Evolutionary conservation across 2,329 filamentous ascomycete species (phyloP), one percentile per base, ranked within the genome.

Genomic region (Berkeleyomyces rouxiae): DNA sequence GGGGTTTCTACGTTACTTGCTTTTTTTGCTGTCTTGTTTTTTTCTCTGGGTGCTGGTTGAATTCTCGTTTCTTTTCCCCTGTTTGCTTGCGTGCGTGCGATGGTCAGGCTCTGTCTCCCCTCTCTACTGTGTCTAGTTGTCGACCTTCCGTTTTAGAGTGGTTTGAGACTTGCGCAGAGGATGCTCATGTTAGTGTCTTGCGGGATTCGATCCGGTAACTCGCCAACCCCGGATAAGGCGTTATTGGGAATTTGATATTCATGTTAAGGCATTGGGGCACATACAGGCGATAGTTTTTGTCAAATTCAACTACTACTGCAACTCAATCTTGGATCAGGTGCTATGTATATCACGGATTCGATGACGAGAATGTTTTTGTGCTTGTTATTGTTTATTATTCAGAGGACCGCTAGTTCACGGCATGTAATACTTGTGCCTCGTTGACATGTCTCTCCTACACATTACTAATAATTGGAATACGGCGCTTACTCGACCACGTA

Each of bases 181-280:
- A 46, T 44, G 44, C 36, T 59, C 23, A 59, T 23, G 39, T 16
- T 46, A 16, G 58, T 59, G 58, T 59, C 33, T 46, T 59, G 31
- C 44, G 39, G 58, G 44, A 44, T 58, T 23, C 49, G 49, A 53
- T 37, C 31, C 33, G 49, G 49, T 13, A 53, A n/a, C 39, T 58
- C 53, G 47, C 40, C 43, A 31, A 49, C 43, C 58, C 51, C 60
- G 59, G 49, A 55, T 61, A 58, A 47, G 60, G 60, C 59, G 60
- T 65, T 62, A 23, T 60, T 62, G 60, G 63, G 60, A 60, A 65
- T 65, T 62, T 62, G 63, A 65, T 65, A 62, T 65, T 64, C 59
- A 62, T 62, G 57, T 64, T 62, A 16, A 65, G 63, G 60, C 58
- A 60, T 62, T 60, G 61, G 60, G 53, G 63, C 61, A 65, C 62